Base-by-base conservation (phyloP, 2,329 filamentous ascomycete genomes). In the Verticillium nonalfalfae region DNA sequence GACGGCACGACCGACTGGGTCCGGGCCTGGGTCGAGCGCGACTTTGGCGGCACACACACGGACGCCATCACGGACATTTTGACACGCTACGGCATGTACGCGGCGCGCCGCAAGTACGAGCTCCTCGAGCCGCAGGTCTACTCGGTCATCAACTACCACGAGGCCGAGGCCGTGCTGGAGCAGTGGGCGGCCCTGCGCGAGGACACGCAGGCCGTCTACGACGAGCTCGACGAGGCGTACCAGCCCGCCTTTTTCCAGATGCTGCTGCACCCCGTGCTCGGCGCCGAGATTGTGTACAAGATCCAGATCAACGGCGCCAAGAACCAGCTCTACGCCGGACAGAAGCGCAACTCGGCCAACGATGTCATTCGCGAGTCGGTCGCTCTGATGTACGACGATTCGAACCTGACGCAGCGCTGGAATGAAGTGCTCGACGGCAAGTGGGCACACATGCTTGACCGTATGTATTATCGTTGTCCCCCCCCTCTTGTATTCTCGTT, bases 361-460 rank as follows among this genome's bases (percentile, higher is more conserved):
- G 66, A 74, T 5, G 66, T 84, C n/a, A 81, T 85, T 13, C 72
- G 78, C 38, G 71, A 82, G 40, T 81, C 85, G 2, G 71, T 86
- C 26, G 69, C 76, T 4, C 73, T 78, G n/a, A 85, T 87, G 59
- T 75, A 82, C n/a, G 78, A 80, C 4, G 86, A 89, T 64, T 79
- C 78, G 35, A 75, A 79, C 52, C 75, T 89, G 21, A 86, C 84
- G 0, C 72, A 78, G 56, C 74, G 79, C 59, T 89, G 86, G 76
- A 81, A 89, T 68, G 71, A 74, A 11, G 72, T 89, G 15, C 73
- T 88, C 0, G 77, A 77, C 62, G 85, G 87, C 0, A 88, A 89
- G 71, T 87, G 85, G 85, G 79, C 76, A 66, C 78, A 84, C 69
- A 85, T 89, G 70, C 78, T 88, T 70, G 81, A 86, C 65, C 85